Evolutionary conservation across 768 basidiomycete genomes (phyloP).

Genomic region (Paxillus involutus): DNA sequence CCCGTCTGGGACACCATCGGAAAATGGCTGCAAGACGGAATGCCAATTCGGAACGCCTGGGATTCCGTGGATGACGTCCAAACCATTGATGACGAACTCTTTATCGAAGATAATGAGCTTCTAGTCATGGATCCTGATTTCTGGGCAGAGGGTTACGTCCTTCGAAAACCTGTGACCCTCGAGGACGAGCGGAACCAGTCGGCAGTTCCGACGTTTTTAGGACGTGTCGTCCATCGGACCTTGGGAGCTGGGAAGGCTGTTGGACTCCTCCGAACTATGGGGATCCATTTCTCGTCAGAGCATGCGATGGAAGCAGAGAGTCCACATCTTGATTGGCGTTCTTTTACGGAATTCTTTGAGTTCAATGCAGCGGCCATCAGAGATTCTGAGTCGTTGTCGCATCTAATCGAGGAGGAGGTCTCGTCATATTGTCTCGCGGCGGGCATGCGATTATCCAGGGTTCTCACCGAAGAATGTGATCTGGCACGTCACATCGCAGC

Average conservation of each 20-base stretch:
- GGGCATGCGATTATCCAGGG: slow-evolving; percentile 51
- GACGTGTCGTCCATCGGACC: slow-evolving; percentile 55
- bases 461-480: slow-evolving; percentile 66
- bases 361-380: slow-evolving; percentile 35
- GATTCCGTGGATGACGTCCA: slow-evolving; percentile 17
- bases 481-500: slow-evolving; percentile 60
- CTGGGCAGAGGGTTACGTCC: slow-evolving; percentile 71
- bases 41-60: slow-evolving; percentile 48
- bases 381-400: slow-evolving; percentile 62
- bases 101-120: slow-evolving; percentile 72
- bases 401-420: slow-evolving; percentile 62
- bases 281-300: slow-evolving; percentile 18
- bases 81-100: slow-evolving; percentile 71
- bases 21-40: slow-evolving; percentile 72
- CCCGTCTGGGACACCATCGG: slow-evolving; percentile 75
- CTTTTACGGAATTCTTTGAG: slow-evolving; percentile 42
- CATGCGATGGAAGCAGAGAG: slow-evolving; percentile 20
- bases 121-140: slow-evolving; percentile 70
- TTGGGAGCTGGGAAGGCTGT: slow-evolving; percentile 75
- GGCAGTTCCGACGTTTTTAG: slow-evolving; percentile 59
- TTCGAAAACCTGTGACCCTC: slow-evolving; percentile 42
- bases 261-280: slow-evolving; percentile 67
- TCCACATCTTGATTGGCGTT: slow-evolving; percentile 37
- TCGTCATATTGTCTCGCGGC: slow-evolving; percentile 54
- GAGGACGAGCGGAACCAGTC: slow-evolving; percentile 26